Conservation (phyloP, 768 basidiomycete species). For the Leccinellum albellum region DNA sequence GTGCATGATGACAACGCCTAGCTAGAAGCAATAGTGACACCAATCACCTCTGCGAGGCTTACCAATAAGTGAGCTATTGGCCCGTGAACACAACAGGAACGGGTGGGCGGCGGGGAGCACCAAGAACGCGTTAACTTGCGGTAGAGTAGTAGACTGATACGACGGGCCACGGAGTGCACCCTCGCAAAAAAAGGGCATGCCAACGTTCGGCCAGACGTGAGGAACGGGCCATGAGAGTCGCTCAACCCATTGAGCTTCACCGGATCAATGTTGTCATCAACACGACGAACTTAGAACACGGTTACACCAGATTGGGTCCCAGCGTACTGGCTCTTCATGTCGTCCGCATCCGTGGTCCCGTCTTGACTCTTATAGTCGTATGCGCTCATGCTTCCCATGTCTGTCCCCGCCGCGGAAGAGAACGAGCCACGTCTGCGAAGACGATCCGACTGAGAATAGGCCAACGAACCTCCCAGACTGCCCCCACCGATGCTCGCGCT, state of each 20-base stretch:
- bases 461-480: constrained; percentile 52
- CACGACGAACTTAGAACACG: constrained; percentile 54
- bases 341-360: constrained; percentile 72
- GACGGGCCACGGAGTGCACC: constrained; percentile 6
- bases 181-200: constrained; percentile 6
- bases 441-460: constrained; percentile 89
- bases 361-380: constrained; percentile 90
- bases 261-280: constrained; percentile 2
- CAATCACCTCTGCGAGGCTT: constrained; percentile 1
- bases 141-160: constrained; percentile 8
- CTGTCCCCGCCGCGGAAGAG: constrained; percentile 69
- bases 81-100: neutral
- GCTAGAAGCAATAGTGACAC: neutral
- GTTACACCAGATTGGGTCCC: constrained; percentile 84
- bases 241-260: constrained; percentile 12
- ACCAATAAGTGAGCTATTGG: constrained; percentile 5
- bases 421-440: constrained; percentile 75
- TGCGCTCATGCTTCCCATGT: constrained; percentile 73
- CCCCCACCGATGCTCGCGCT: constrained; percentile 56
- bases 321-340: constrained; percentile 85
- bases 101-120: neutral
- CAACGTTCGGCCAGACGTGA: constrained; percentile 5
- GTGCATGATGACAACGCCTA: constrained; percentile 16
- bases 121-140: constrained; percentile 13
- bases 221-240: constrained; percentile 5